These are phyloP conservation scores for Fusarium anguioides DNA, from an alignment of 2,329 filamentous ascomycete species.

Conservation along the genomic window DNA sequence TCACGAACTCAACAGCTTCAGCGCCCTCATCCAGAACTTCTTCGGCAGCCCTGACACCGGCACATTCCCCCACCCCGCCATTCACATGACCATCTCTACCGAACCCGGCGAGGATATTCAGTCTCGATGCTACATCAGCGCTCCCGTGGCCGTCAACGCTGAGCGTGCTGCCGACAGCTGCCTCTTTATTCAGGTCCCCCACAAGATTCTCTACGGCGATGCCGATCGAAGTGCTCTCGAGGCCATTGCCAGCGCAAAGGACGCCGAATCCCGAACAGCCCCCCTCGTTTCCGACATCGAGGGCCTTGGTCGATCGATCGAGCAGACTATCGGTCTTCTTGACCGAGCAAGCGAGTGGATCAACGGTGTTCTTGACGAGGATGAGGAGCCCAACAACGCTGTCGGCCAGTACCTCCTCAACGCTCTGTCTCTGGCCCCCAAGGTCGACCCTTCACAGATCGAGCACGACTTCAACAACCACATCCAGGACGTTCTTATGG, in stretches of 20 bases:
- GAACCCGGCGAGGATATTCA: conserved; percentile 89
- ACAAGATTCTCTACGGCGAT: conserved; percentile 91
- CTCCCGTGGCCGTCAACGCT: conserved; percentile 92
- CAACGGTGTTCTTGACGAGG: conserved; percentile 92
- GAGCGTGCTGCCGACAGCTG: conserved; percentile 96
- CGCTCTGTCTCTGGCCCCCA: conserved; percentile 90
- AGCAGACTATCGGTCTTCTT: conserved; percentile 88
- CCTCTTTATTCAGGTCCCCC: conserved; percentile 96
- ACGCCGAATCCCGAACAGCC: conserved; percentile 78
- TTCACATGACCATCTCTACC: conserved; percentile 95
- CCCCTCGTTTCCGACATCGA: conserved; percentile 89
- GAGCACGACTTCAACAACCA: conserved; percentile 99
- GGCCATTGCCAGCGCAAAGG: conserved; percentile 83
- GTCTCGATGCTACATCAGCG: conserved; percentile 93
- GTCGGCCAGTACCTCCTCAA: conserved; percentile 96
- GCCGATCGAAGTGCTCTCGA: conserved; percentile 76
- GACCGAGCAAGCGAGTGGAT: conserved; percentile 94
- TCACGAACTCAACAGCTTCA: conserved; percentile 97
- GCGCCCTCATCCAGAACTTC: conserved; percentile 97
- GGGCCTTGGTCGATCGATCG: conserved; percentile 83
- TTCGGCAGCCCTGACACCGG: conserved; percentile 97
- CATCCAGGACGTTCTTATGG: conserved; percentile 97
- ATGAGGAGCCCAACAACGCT: conserved; percentile 87
- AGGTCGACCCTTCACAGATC: conserved; percentile 90
- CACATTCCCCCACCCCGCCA: conserved; percentile 96